Percentiles rank a stretch among this genome's conserved stretches.
phyloP scores from a whole-genome alignment of 2,329 filamentous ascomycete genomes.

The Pseudogymnoascus sp. region DNA sequence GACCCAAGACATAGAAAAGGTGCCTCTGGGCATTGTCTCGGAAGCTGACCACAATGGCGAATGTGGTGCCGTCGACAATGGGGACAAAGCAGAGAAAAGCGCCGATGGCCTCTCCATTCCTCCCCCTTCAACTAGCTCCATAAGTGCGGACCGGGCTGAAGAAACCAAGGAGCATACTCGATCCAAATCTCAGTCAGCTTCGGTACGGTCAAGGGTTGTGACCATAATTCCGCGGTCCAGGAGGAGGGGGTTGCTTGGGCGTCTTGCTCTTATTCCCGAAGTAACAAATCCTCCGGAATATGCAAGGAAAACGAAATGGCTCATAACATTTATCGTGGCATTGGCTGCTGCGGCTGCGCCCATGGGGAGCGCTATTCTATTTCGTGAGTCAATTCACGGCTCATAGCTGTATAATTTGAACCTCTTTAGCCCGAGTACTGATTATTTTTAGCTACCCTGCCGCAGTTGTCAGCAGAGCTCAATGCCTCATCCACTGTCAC shows the following conservation, averaged over 20 bases:
- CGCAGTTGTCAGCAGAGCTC: conserved; percentile 53
- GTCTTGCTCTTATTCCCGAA: conserved; percentile 66
- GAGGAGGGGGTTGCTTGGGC: conserved; percentile 64
- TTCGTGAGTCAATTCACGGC: conserved; percentile 47
- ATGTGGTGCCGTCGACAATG: not conserved
- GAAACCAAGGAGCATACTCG: conserved; percentile 1
- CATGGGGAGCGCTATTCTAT: conserved; percentile 75
- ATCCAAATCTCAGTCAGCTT: conserved; percentile 31
- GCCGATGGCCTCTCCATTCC: conserved; percentile 14
- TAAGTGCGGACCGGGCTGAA: conserved; percentile 13
- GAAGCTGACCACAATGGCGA: not conserved
- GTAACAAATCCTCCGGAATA: conserved; percentile 71
- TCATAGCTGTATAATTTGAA: not conserved
- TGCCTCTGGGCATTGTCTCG: not conserved
- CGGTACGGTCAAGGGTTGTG: conserved; percentile 31
- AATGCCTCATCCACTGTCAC: conserved; percentile 54
- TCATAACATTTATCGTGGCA: conserved; percentile 69
- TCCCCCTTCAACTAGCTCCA: conserved; percentile 15
- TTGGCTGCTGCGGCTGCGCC: conserved; percentile 70
- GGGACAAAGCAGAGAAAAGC: conserved; percentile 10
- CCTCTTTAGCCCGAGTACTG: conserved; percentile 11
- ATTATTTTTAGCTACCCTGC: conserved; percentile 50
- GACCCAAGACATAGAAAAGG: not conserved
- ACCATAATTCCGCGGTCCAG: conserved; percentile 37
- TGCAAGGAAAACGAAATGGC: conserved; percentile 68